Conservation (phyloP, 164 flowering plant genomes). For the Aristolochia fimbriata region DNA sequence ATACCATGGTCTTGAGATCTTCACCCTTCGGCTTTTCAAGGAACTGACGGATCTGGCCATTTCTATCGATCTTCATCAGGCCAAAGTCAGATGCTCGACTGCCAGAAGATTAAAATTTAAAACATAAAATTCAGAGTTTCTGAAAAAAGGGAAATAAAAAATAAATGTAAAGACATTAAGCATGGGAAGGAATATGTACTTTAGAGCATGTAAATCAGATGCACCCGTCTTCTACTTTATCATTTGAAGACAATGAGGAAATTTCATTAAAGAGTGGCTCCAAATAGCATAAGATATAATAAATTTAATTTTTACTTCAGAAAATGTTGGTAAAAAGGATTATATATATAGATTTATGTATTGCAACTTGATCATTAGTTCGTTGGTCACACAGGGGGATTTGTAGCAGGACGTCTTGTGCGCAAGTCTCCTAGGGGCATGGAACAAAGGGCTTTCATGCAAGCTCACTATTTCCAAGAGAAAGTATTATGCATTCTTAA, state of each 20-base stretch:
- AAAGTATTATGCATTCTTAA: no score
- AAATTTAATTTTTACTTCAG: no score
- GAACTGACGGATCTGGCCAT: conserved; percentile 57
- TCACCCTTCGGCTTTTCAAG: conserved; percentile 74
- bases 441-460: no score
- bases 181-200: background rate
- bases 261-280: background rate
- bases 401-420: no score
- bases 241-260: background rate
- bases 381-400: no score
- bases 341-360: no score
- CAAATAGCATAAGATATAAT: background rate
- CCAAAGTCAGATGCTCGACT: conserved; percentile 93
- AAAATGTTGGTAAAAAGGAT: no score
- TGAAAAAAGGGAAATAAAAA: background rate
- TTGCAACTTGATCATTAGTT: no score
- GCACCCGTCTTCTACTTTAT: background rate
- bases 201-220: background rate
- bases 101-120: conserved; percentile 13
- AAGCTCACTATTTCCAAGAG: no score
- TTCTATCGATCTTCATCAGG: conserved; percentile 62
- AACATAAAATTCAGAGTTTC: background rate
- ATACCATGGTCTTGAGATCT: conserved; percentile 73
- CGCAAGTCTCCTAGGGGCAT: no score
- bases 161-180: background rate